A percentile compares a stretch with the other conserved stretches of the same genome.
These are phyloP conservation scores for Rhodamnia argentea DNA, from an alignment of 345 rosid genomes.

Conservation along the genomic window DNA sequence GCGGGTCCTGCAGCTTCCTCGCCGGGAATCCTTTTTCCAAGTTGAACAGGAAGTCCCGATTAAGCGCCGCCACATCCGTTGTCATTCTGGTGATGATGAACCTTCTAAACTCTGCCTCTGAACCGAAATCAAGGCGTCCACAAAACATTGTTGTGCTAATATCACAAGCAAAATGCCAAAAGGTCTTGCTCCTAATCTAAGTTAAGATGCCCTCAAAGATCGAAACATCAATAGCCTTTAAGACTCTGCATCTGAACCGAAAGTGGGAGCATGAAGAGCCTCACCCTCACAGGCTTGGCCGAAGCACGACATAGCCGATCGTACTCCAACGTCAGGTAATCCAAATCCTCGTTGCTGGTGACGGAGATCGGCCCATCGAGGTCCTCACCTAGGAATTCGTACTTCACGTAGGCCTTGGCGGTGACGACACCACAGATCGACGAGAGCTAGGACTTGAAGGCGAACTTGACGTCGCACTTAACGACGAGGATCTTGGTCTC, in stretches of 20 bases:
- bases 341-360: constrained; percentile 57
- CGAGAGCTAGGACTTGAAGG: constrained; percentile 23
- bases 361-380: constrained; percentile 57
- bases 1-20: no score
- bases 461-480: constrained; percentile 31
- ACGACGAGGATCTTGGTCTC: constrained; percentile 55
- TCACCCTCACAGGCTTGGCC: constrained; percentile 34
- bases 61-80: constrained; percentile 7
- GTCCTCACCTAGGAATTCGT: constrained; percentile 62
- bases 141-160: constrained; percentile 15
- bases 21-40: no score
- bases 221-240: no score
- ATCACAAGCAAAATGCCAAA: no score
- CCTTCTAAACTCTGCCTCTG: constrained; percentile 27
- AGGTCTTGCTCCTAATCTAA: no score
- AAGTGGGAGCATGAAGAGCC: constrained; percentile 32
- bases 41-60: no score
- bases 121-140: constrained; percentile 39
- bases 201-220: no score
- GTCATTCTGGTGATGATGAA: constrained; percentile 11
- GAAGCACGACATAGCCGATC: constrained; percentile 30
- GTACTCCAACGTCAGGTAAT: constrained; percentile 51
- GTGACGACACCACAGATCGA: constrained; percentile 21
- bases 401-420: constrained; percentile 32
- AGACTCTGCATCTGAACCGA: no score